A percentile compares a stretch with the other conserved stretches of the same genome.
These are phyloP conservation scores for Colletotrichum navitas DNA, from an alignment of 2,329 filamentous ascomycete species.

Conservation along the genomic window DNA sequence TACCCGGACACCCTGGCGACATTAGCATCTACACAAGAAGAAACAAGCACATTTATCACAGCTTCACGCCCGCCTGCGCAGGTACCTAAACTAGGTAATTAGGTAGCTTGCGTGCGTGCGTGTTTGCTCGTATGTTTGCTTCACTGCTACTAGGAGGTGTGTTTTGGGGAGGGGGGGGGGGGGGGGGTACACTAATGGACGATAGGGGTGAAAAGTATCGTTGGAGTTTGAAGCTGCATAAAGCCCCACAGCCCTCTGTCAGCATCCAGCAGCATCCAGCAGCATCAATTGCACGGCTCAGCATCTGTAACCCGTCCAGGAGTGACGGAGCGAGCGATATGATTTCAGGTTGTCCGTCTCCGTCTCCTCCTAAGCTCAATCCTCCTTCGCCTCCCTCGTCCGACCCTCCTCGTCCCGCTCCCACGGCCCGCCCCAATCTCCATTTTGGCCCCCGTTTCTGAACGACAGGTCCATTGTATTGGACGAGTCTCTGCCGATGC, in stretches of 20 bases:
- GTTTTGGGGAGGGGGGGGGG: not conserved
- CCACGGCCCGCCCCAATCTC: slow-evolving; percentile 35
- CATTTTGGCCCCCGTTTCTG: slow-evolving; percentile 34
- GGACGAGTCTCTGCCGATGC: slow-evolving; percentile 21
- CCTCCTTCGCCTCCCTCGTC: slow-evolving; percentile 5
- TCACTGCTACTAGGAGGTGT: not conserved
- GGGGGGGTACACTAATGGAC: not conserved
- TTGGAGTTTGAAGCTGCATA: slow-evolving; percentile 18
- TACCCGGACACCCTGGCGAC: too few relatives aligned
- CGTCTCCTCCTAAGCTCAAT: not conserved
- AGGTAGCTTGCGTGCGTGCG: not conserved
- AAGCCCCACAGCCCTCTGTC: slow-evolving; percentile 17
- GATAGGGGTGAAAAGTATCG: not conserved
- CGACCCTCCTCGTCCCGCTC: slow-evolving; percentile 29
- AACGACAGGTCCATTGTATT: slow-evolving; percentile 34
- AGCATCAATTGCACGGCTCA: slow-evolving; percentile 2
- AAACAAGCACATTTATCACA: too few relatives aligned
- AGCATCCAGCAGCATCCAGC: slow-evolving; percentile 1
- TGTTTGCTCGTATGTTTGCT: not conserved
- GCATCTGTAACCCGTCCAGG: slow-evolving; percentile 1
- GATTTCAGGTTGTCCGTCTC: slow-evolving; percentile 29
- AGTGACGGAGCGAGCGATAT: slow-evolving; percentile 22
- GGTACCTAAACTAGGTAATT: not conserved
- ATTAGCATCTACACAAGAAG: too few relatives aligned
- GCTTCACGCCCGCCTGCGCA: not conserved